These are phyloP conservation scores for Podospora comata DNA, from an alignment of 495 filamentous ascomycete genomes.

Conservation along the genomic window DNA sequence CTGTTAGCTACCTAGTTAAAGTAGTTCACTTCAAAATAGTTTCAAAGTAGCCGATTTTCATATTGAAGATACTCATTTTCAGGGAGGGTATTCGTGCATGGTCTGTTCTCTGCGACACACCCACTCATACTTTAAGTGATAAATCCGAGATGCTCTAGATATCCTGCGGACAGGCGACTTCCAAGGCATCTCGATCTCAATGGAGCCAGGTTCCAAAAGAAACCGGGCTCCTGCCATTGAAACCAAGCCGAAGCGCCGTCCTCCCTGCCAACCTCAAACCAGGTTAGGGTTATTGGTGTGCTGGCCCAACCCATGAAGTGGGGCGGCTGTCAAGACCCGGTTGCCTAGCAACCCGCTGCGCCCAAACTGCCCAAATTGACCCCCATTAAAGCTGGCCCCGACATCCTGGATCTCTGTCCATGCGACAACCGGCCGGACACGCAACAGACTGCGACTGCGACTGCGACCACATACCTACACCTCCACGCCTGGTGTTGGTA, in stretches of 20 bases:
- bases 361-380: background rate
- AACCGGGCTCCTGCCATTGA: background rate
- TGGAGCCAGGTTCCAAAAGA: background rate
- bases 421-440: conserved; percentile 1
- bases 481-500: background rate
- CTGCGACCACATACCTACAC: background rate
- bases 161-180: background rate
- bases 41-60: background rate
- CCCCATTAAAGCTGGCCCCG: conserved; percentile 1
- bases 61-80: background rate
- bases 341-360: background rate
- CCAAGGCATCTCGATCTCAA: background rate
- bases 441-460: conserved; percentile 5
- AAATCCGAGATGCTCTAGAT: too few species aligned
- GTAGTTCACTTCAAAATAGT: too few species aligned
- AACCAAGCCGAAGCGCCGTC: background rate
- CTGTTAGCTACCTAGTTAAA: too few species aligned
- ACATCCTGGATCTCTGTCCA: background rate
- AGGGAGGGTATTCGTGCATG: too few species aligned
- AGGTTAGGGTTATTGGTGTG: conserved; percentile 2
- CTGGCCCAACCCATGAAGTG: background rate
- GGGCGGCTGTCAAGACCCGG: background rate
- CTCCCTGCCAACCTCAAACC: background rate
- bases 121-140: too few species aligned
- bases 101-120: too few species aligned